A percentile compares a stretch with the other conserved stretches of the same genome.
Evolutionary conservation across 129 eudicot species (phyloP).

Genomic region (Centaurea solstitialis): DNA sequence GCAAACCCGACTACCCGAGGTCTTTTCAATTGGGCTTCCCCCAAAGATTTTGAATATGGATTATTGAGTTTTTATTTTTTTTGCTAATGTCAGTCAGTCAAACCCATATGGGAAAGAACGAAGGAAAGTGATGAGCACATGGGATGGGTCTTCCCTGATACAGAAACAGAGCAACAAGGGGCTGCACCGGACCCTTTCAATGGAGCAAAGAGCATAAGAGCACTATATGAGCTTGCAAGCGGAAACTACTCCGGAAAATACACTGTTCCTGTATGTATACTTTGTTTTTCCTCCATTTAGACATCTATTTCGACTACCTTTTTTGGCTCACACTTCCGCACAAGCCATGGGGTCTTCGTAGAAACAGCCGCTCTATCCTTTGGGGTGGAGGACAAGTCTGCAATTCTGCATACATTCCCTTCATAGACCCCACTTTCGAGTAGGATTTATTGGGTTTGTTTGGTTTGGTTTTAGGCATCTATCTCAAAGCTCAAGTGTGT

Average conservation of each 20-base stretch:
- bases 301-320: not conserved
- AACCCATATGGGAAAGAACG: slow-evolving; percentile 89
- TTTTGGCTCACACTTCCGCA: not conserved
- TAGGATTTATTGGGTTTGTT: not conserved
- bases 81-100: slow-evolving; percentile 61
- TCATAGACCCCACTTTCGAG: not conserved
- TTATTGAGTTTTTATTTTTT: not conserved
- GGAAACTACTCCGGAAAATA: slow-evolving; percentile 81
- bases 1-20: not conserved
- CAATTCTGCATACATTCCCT: too few relatives aligned
- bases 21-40: not conserved
- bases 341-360: not conserved
- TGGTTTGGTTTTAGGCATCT: not conserved
- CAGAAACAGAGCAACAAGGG: slow-evolving; percentile 72
- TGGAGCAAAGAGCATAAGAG: slow-evolving; percentile 80
- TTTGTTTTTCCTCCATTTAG: not conserved
- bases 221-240: slow-evolving; percentile 83
- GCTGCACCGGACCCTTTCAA: slow-evolving; percentile 75
- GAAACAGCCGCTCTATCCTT: not conserved
- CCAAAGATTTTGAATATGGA: not conserved
- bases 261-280: slow-evolving; percentile 83
- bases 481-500: not conserved
- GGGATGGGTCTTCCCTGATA: slow-evolving; percentile 93
- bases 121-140: slow-evolving; percentile 87
- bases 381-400: too few relatives aligned